phyloP scores from a whole-genome alignment of 2,329 filamentous ascomycete species.

The Monosporascus sp. region DNA sequence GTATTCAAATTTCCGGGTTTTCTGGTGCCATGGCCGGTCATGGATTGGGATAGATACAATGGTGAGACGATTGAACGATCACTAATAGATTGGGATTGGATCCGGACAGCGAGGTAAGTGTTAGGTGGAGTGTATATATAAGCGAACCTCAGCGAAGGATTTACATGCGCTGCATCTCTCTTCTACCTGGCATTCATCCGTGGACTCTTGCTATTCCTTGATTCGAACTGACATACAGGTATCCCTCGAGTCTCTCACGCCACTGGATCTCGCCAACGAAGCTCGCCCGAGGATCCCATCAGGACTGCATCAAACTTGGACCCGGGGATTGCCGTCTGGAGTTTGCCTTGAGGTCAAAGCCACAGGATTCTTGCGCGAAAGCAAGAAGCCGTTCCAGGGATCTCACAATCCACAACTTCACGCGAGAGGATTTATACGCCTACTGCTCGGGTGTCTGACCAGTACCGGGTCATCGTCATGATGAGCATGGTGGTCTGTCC shows the following conservation, averaged over 20 bases:
- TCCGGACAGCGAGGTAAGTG: conserved; percentile 51
- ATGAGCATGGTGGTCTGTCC: background rate
- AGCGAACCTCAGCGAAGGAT: conserved; percentile 38
- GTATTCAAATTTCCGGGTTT: conserved; percentile 20
- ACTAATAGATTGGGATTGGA: conserved; percentile 32
- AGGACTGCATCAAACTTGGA: background rate
- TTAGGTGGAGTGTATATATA: conserved; percentile 46
- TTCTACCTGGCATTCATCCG: conserved; percentile 16
- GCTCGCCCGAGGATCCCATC: background rate
- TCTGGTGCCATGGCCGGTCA: conserved; percentile 23
- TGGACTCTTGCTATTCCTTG: conserved; percentile 11
- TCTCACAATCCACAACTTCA: background rate
- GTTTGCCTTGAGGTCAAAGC: background rate
- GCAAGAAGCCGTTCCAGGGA: background rate
- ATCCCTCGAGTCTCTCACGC: background rate
- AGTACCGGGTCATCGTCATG: no score
- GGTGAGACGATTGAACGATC: conserved; percentile 25
- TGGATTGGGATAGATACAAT: conserved; percentile 18
- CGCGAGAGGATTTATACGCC: no score
- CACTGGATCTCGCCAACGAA: background rate
- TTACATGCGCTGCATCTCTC: conserved; percentile 17
- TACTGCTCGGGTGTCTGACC: no score
- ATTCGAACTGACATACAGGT: conserved; percentile 13
- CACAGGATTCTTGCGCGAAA: background rate
- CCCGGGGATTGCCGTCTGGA: no score